Percentiles rank a stretch among this genome's conserved stretches.
These are phyloP conservation scores for Kazachstania kunashirensis DNA, from an alignment of 805 yeast species.

Conservation along the genomic window DNA sequence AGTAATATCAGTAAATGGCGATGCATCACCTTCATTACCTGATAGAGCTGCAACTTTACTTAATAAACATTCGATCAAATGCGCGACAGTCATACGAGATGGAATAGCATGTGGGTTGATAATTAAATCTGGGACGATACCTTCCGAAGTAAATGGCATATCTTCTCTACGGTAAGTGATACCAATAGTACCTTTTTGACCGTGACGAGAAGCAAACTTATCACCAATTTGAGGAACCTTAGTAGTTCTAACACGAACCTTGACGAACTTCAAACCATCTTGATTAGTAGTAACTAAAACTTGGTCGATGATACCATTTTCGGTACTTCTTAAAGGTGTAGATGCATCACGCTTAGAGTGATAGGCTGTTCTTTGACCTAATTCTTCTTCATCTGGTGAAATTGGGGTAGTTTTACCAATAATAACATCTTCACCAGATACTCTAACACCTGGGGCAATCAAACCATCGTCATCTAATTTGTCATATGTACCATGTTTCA, in stretches of 20 bases:
- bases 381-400: slow-evolving; percentile 97
- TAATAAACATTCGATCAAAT: slow-evolving; percentile 93
- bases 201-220: slow-evolving; percentile 98
- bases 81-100: slow-evolving; percentile 99
- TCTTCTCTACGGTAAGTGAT: slow-evolving; percentile 97
- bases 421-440: slow-evolving; percentile 96
- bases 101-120: slow-evolving; percentile 99
- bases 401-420: slow-evolving; percentile 98
- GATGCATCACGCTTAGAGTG: slow-evolving; percentile 99
- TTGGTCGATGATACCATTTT: slow-evolving; percentile 97
- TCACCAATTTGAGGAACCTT: slow-evolving; percentile 99
- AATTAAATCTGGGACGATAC: slow-evolving; percentile 93
- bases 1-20: slow-evolving; percentile 97
- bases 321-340: slow-evolving; percentile 92
- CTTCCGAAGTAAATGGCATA: slow-evolving; percentile 95
- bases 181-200: slow-evolving; percentile 99
- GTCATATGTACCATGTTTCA: slow-evolving; percentile 97
- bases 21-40: slow-evolving; percentile 98
- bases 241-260: slow-evolving; percentile 98
- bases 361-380: slow-evolving; percentile 96
- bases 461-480: slow-evolving; percentile 97
- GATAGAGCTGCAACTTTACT: slow-evolving; percentile 90
- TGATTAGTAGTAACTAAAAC: slow-evolving; percentile 94
- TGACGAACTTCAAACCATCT: slow-evolving; percentile 94
- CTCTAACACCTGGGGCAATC: slow-evolving; percentile 97